Conservation (phyloP, 1,284 basidiomycete genomes). For the Meripilus lineatus region DNA sequence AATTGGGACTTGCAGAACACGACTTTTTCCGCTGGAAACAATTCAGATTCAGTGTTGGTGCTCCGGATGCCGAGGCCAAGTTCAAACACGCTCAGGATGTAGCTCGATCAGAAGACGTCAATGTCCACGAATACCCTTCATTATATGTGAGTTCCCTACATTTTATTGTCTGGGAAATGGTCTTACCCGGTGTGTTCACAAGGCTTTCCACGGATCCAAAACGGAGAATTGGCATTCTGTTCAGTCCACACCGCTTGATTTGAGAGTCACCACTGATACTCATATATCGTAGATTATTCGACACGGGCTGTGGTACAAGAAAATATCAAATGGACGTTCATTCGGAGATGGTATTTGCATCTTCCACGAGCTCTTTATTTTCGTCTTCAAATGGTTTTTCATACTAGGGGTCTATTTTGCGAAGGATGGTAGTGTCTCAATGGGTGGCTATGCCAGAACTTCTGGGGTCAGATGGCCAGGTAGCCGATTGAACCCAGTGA, state of each 20-base stretch:
- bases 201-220: slow-evolving; percentile 63
- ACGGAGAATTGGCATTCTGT: slow-evolving; percentile 63
- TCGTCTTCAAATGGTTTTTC: not conserved
- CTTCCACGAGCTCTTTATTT: not conserved
- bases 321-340: slow-evolving; percentile 45
- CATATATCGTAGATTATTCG: slow-evolving; percentile 48
- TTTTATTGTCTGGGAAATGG: not conserved
- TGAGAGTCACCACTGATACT: slow-evolving; percentile 5
- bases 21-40: slow-evolving; percentile 46
- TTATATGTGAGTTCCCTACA: slow-evolving; percentile 41
- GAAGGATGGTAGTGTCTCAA: slow-evolving; percentile 47
- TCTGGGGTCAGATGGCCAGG: slow-evolving; percentile 40
- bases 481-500: slow-evolving; percentile 36
- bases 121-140: slow-evolving; percentile 44
- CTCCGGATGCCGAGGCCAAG: slow-evolving; percentile 61
- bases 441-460: slow-evolving; percentile 35
- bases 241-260: slow-evolving; percentile 10
- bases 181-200: not conserved
- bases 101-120: slow-evolving; percentile 31
- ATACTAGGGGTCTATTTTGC: slow-evolving; percentile 56
- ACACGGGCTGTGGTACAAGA: slow-evolving; percentile 58
- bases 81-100: slow-evolving; percentile 39
- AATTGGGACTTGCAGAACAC: too few species aligned
- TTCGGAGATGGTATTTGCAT: slow-evolving; percentile 46
- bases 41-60: slow-evolving; percentile 60